Evolutionary conservation across 1,284 basidiomycete species (phyloP).

Genomic region (Trametes sp.): DNA sequence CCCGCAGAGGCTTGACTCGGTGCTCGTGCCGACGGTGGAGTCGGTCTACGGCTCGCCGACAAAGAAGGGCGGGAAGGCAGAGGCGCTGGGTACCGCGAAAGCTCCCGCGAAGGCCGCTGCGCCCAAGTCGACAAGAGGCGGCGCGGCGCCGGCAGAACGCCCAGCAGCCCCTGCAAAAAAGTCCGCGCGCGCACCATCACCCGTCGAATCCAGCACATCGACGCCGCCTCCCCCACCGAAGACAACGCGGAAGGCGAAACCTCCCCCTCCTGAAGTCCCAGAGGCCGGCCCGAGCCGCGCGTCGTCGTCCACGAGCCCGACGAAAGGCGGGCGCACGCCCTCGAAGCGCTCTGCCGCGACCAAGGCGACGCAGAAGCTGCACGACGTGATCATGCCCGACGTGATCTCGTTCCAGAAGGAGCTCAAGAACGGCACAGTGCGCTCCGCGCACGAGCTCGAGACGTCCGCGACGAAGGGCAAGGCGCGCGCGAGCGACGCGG

Average conservation of each 20-base stretch:
- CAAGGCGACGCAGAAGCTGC: conserved; percentile 67
- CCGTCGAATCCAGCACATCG: conserved; percentile 11
- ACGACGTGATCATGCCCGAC: conserved; percentile 79
- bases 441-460: conserved; percentile 38
- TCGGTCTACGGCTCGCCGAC: conserved; percentile 27
- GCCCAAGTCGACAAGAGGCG: conserved; percentile 13
- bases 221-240: conserved; percentile 11
- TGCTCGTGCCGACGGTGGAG: conserved; percentile 32
- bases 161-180: conserved; percentile 8
- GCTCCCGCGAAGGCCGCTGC: conserved; percentile 10
- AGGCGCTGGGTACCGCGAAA: neutral
- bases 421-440: conserved; percentile 53
- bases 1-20: conserved; percentile 26
- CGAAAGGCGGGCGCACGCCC: conserved; percentile 33
- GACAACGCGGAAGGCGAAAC: conserved; percentile 9
- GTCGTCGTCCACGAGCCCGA: conserved; percentile 23
- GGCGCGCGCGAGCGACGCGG: conserved; percentile 33
- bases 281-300: conserved; percentile 31
- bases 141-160: neutral
- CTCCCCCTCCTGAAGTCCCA: conserved; percentile 12
- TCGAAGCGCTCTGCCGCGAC: conserved; percentile 68
- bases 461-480: conserved; percentile 31
- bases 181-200: conserved; percentile 10
- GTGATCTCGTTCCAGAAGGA: conserved; percentile 73
- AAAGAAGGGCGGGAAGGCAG: conserved; percentile 20